phyloP scores from a whole-genome alignment of 2,329 filamentous ascomycete genomes.

The Madurella mycetomatis region DNA sequence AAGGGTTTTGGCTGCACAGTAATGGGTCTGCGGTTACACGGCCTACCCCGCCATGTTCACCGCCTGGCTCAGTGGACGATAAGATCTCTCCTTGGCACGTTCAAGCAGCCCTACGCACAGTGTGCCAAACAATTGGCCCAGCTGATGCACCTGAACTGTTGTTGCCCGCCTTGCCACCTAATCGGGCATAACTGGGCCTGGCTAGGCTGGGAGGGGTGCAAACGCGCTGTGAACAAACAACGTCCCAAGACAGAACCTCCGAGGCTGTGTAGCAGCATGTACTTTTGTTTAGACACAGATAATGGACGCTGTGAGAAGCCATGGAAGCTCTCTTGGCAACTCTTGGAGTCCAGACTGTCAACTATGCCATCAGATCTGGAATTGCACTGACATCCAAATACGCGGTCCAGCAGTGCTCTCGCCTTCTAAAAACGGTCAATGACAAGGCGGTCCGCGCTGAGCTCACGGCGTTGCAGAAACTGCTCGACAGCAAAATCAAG shows the following conservation, averaged over 20 bases:
- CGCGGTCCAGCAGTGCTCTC: conserved; percentile 76
- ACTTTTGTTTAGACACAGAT: neutral
- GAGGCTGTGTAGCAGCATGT: neutral
- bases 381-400: conserved; percentile 81
- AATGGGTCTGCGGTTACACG: neutral
- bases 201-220: neutral
- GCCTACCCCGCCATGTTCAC: neutral
- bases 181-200: neutral
- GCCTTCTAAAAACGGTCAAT: conserved; percentile 72
- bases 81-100: neutral
- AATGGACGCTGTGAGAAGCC: conserved; percentile 27
- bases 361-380: conserved; percentile 85
- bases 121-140: neutral
- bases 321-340: conserved; percentile 66
- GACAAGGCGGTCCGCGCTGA: conserved; percentile 64
- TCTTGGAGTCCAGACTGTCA: conserved; percentile 69
- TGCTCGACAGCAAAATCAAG: conserved; percentile 80
- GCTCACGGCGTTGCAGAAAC: conserved; percentile 64
- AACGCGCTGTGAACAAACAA: conserved; percentile 2
- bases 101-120: conserved; percentile 4
- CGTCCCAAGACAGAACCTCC: neutral
- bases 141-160: neutral
- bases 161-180: neutral
- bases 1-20: conserved; percentile 10
- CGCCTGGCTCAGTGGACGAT: neutral